Evolutionary conservation across 345 rosid genomes (phyloP), one percentile per base, ranked within the genome.

Genomic region (Schrenkiella parvula): DNA sequence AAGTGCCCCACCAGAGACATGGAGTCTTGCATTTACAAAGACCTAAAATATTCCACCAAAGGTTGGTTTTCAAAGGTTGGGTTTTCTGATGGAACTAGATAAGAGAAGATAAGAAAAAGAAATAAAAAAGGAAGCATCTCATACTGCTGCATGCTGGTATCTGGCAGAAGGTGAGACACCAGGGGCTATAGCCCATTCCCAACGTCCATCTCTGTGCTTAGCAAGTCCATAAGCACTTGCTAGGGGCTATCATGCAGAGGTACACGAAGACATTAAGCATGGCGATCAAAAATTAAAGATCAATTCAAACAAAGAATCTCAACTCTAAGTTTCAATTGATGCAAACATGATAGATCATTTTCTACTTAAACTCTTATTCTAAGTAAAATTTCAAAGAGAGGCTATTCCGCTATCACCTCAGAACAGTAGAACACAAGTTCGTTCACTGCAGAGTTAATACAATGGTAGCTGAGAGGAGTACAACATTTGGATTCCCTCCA

Each of bases 171-270:
- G 99, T 17, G 99, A 92, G 19, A 95, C 97, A 68, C 99, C 98
- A 55, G 99, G 99, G 74, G 98, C 99, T 63, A 95, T 95, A 59
- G 99, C 99, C 99, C 99, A 95, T 79, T 95, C 99, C 99, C 99
- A 95, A 63, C 99, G 99, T 48, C 99, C 99, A 83, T 95, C 99
- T 80, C 97, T 88, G 67, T 95, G 99, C 82, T 92, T 95, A 37
- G 99, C 99, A 80, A 95, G 97, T 71, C 98, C 99, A 83, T 95
- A 95, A 44, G 99, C 99, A 79, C 95, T 91, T 22, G 99, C 87
- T 66, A 91, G 78, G 37, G 99, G 99, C 99, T 95, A 84, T 59
- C 79, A 76, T 52, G 3, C 31, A 46, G 41, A 32, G 63, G 48
- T 35, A 43, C 8, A 72, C 22, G 55, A 11, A 57, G 56, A 28